phyloP scores from a whole-genome alignment of 2,329 filamentous ascomycete species.

The Lachnellula cervina region DNA sequence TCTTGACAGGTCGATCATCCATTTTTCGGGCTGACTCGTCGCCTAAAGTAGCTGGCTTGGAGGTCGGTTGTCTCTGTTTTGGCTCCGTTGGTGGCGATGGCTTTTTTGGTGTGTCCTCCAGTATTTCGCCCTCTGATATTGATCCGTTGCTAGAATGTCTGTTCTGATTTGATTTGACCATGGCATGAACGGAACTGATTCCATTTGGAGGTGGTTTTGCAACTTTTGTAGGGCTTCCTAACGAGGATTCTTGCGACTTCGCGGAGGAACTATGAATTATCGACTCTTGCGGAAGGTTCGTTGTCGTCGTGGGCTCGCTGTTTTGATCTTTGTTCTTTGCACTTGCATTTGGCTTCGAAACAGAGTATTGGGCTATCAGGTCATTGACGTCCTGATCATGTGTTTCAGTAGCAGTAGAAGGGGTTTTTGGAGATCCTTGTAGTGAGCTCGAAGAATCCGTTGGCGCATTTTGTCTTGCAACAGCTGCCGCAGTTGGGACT shows the following conservation, averaged over 20 bases:
- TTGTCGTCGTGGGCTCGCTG: slow-evolving; percentile 2
- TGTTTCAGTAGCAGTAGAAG: slow-evolving; percentile 12
- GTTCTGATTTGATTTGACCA: slow-evolving; percentile 8
- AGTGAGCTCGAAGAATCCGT: slow-evolving; percentile 16
- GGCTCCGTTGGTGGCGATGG: slow-evolving; percentile 13
- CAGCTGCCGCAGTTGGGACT: not conserved
- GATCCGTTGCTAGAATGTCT: slow-evolving; percentile 21
- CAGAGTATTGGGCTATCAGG: slow-evolving; percentile 26
- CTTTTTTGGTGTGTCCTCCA: slow-evolving; percentile 25
- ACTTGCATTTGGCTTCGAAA: slow-evolving; percentile 16
- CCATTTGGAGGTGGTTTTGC: slow-evolving; percentile 12
- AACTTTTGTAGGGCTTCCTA: slow-evolving; percentile 20
- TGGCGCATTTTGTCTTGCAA: slow-evolving; percentile 6
- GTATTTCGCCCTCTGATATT: slow-evolving; percentile 30
- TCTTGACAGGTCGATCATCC: slow-evolving; percentile 5
- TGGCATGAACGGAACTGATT: slow-evolving; percentile 4
- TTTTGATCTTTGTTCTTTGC: slow-evolving; percentile 10
- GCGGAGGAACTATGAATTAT: slow-evolving; percentile 1
- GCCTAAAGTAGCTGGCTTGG: slow-evolving; percentile 12
- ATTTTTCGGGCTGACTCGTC: slow-evolving; percentile 1
- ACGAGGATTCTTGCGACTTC: slow-evolving; percentile 19
- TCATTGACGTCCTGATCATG: slow-evolving; percentile 22
- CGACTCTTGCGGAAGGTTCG: slow-evolving; percentile 3
- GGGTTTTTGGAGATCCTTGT: slow-evolving; percentile 16
- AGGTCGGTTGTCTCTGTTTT: slow-evolving; percentile 15